These are phyloP conservation scores for Paracoccidioides brasiliensis DNA, from an alignment of 2,329 filamentous ascomycete species.

Conservation along the genomic window DNA sequence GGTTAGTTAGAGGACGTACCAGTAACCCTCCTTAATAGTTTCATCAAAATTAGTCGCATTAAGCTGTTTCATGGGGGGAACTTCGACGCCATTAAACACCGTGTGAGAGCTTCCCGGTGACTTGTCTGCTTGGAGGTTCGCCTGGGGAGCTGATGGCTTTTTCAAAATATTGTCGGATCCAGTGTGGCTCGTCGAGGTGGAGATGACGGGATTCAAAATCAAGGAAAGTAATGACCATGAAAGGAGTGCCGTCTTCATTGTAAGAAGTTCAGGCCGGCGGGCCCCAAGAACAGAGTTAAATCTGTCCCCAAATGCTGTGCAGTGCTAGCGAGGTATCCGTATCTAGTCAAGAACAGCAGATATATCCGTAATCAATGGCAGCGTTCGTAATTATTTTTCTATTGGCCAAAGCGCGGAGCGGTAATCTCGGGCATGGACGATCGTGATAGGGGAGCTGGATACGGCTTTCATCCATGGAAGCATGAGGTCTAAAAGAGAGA, in stretches of 20 bases:
- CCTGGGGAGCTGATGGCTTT: slow-evolving; percentile 8
- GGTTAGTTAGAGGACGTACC: slow-evolving; percentile 23
- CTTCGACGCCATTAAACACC: slow-evolving; percentile 39
- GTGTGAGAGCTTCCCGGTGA: slow-evolving; percentile 18
- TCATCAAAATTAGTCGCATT: slow-evolving; percentile 36
- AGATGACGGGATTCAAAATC: slow-evolving; percentile 22
- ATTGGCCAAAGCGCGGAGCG: neutral
- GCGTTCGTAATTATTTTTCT: neutral
- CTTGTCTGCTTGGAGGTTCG: slow-evolving; percentile 20
- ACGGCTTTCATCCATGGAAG: neutral
- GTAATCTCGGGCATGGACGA: neutral
- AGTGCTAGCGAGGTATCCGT: neutral
- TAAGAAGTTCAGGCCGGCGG: slow-evolving; percentile 15
- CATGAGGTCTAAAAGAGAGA: no score
- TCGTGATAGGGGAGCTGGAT: neutral
- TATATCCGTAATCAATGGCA: neutral
- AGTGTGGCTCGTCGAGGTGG: slow-evolving; percentile 14
- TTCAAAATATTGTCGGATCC: slow-evolving; percentile 6
- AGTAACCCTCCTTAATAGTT: slow-evolving; percentile 39
- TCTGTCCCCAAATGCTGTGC: slow-evolving; percentile 1
- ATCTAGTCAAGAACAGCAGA: neutral
- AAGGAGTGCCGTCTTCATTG: slow-evolving; percentile 27
- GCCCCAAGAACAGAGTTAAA: neutral
- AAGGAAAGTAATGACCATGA: slow-evolving; percentile 23
- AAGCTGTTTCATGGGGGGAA: slow-evolving; percentile 38